Base-by-base conservation (phyloP, 2,329 filamentous ascomycete genomes). In the Colletotrichum kahawae region DNA sequence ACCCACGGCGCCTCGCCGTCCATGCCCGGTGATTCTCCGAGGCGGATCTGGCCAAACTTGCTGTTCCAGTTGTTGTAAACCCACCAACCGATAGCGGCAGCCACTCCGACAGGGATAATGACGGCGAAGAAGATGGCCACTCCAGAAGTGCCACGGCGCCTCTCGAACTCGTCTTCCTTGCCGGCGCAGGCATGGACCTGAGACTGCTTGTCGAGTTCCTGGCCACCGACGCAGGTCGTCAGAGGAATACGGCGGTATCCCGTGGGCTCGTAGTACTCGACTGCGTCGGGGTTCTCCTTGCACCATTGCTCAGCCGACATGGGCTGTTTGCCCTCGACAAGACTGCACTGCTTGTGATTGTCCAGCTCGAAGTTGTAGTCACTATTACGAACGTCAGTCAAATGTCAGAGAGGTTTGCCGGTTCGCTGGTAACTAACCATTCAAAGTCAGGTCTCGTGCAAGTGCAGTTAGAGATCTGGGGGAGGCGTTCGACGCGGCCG, bases 341-440 rank as follows among this genome's bases (percentile, higher is more conserved):
- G 91, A 7, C 84, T 84, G 85, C 97, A 99, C 77, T 93, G 92
- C 63, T 94, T 93, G 81, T 96, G 94, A 33, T 87, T 89, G 83
- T 94, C 91, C 62, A 94, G 91, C 82, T 98, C 93, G 84, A 92
- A 99, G 84, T 99, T 99, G 89, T 95, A 99, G 82, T 97, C 96
- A 85, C 95, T 97, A 78, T 33, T 8, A 24, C 56, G 38, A 18
- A 43, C 21, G 77, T 85, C 79, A 85, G 83, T 75, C 71, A 48
- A 21, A 29, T n/a, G 3, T 12, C 31, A 13, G 12, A 51, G 27
- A 31, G 24, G 70, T 68, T 29, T 16, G 31, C 18, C 38, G 21
- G 43, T 43, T 63, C 18, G 36, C 54, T 13, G 14, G 85, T 12
- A 14, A 85, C 92, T 86, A 86, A 96, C 94, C 97, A 99, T 89